Conservation (phyloP, 768 basidiomycete genomes). For the Boletus patriciae region DNA sequence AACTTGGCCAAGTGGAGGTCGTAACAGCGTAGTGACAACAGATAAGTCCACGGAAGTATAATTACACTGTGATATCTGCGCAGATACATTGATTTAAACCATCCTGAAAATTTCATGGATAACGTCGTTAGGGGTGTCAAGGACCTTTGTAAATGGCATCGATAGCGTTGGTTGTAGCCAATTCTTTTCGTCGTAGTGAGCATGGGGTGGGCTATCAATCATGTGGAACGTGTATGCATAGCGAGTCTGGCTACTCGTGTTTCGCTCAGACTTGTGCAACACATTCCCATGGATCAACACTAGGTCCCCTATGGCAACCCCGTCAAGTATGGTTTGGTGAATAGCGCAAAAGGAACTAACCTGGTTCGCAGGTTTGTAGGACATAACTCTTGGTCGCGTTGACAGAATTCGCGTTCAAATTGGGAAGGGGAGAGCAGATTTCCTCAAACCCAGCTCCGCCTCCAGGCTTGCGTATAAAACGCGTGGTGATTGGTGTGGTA, state of each 20-base stretch:
- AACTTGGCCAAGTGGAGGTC: slow-evolving; percentile 31
- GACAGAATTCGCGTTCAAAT: slow-evolving; percentile 2
- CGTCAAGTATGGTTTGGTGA: background rate
- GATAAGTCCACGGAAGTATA: background rate
- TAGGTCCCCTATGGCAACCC: slow-evolving; percentile 61
- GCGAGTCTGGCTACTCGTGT: slow-evolving; percentile 75
- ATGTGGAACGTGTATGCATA: slow-evolving; percentile 97
- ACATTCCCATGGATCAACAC: slow-evolving; percentile 94
- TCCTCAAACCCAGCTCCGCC: slow-evolving; percentile 87
- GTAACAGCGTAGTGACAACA: background rate
- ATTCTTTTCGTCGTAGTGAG: slow-evolving; percentile 84
- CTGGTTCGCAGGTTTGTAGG: slow-evolving; percentile 71
- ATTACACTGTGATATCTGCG: background rate
- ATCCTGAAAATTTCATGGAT: background rate
- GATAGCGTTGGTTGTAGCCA: slow-evolving; percentile 88
- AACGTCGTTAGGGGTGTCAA: slow-evolving; percentile 33
- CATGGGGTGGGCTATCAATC: slow-evolving; percentile 75
- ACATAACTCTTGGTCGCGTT: slow-evolving; percentile 48
- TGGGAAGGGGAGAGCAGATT: slow-evolving; percentile 38
- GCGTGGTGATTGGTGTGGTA: slow-evolving; percentile 67
- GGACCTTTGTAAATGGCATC: slow-evolving; percentile 76
- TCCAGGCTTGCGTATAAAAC: slow-evolving; percentile 74
- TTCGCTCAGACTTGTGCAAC: slow-evolving; percentile 88
- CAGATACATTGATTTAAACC: background rate
- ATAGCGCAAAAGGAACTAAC: slow-evolving; percentile 35